Percentiles rank a stretch among this genome's conserved stretches.
These are phyloP conservation scores for Schizophyllum amplum DNA, from an alignment of 1,284 basidiomycete genomes.

Conservation along the genomic window DNA sequence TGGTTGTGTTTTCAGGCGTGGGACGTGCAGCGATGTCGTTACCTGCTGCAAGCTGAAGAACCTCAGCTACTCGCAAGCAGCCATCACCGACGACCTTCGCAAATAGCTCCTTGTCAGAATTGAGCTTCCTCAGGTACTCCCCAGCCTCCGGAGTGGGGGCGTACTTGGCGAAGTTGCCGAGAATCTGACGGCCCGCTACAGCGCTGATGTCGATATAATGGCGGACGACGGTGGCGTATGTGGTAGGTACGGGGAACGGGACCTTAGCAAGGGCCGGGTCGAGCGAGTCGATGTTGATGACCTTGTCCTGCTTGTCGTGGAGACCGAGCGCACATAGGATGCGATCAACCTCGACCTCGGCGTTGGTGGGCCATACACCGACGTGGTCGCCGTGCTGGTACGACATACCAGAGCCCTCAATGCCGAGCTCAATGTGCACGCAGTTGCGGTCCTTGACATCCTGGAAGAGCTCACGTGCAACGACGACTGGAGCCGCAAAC, in stretches of 20 bases:
- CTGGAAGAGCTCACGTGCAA: constrained; percentile 81
- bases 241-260: constrained; percentile 96
- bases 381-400: constrained; percentile 99
- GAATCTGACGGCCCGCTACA: constrained; percentile 87
- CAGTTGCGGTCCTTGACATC: constrained; percentile 79
- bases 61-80: constrained; percentile 86
- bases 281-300: constrained; percentile 90
- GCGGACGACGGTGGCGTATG: constrained; percentile 88
- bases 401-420: constrained; percentile 92
- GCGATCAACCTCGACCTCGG: constrained; percentile 87
- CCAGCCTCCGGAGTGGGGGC: constrained; percentile 79
- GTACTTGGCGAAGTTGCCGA: constrained; percentile 81
- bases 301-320: constrained; percentile 65
- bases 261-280: constrained; percentile 98
- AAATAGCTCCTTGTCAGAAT: constrained; percentile 85
- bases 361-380: constrained; percentile 95
- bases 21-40: constrained; percentile 48
- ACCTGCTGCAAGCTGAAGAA: constrained; percentile 83
- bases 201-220: constrained; percentile 97
- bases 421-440: constrained; percentile 92
- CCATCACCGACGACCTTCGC: constrained; percentile 67
- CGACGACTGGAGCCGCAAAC: constrained; percentile 76
- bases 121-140: constrained; percentile 69
- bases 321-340: constrained; percentile 84
- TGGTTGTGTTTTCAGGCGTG: constrained; percentile 57